Conservation (phyloP, 2,329 filamentous ascomycete species). For the Pseudopyricularia cyperi region DNA sequence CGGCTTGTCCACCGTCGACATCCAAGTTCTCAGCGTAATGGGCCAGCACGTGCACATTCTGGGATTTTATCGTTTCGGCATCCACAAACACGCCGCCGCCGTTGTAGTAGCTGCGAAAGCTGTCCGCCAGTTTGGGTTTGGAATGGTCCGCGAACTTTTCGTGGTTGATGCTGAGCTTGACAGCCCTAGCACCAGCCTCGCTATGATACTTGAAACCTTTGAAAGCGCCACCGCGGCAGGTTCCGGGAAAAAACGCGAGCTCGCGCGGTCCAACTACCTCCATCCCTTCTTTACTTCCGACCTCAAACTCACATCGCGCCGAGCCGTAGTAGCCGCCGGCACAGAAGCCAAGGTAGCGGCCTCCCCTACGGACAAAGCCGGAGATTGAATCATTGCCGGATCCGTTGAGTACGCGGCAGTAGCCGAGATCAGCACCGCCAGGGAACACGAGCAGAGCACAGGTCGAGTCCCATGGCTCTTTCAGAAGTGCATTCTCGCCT, state of each 20-base stretch:
- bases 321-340: slow-evolving; percentile 89
- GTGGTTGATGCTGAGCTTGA: slow-evolving; percentile 51
- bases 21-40: slow-evolving; percentile 62
- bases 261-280: slow-evolving; percentile 81
- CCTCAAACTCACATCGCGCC: slow-evolving; percentile 77
- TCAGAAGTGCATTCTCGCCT: slow-evolving; percentile 63
- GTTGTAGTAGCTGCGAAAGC: slow-evolving; percentile 77
- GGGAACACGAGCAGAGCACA: slow-evolving; percentile 87
- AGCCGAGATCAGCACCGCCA: slow-evolving; percentile 86
- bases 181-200: slow-evolving; percentile 69
- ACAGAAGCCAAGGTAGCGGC: slow-evolving; percentile 81
- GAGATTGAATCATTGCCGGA: slow-evolving; percentile 72
- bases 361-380: slow-evolving; percentile 76
- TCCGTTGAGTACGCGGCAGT: slow-evolving; percentile 79
- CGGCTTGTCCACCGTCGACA: slow-evolving; percentile 64
- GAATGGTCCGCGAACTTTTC: slow-evolving; percentile 32
- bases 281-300: slow-evolving; percentile 57
- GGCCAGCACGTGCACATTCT: slow-evolving; percentile 69
- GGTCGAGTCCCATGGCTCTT: slow-evolving; percentile 80
- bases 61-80: slow-evolving; percentile 44
- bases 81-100: slow-evolving; percentile 90
- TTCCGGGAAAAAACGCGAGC: slow-evolving; percentile 76
- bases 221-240: slow-evolving; percentile 77
- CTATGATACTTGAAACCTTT: slow-evolving; percentile 82
- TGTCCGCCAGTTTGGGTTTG: slow-evolving; percentile 37